Evolutionary conservation across 208 protist species (phyloP).

Genomic region (Kentomonas sorsogonicus): DNA sequence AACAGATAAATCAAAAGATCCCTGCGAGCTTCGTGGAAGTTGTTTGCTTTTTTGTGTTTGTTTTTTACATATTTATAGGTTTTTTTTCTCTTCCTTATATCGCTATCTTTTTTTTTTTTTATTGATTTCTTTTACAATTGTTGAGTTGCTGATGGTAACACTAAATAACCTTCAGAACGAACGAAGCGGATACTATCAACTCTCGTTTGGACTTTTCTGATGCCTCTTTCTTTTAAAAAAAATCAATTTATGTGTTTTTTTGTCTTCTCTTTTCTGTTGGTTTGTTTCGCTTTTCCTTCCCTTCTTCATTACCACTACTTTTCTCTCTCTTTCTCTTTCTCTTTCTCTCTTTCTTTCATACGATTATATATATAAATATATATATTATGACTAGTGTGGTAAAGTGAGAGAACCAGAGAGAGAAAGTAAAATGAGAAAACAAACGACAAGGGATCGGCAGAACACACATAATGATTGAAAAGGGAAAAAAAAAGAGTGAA

Average conservation of each 20-base stretch:
- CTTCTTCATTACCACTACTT: background rate
- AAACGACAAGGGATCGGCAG: too few relatives aligned
- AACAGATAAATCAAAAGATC: background rate
- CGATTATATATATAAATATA: constrained; percentile 5
- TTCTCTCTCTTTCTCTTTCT: background rate
- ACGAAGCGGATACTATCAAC: too few relatives aligned
- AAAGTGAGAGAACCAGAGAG: background rate
- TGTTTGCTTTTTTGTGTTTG: constrained; percentile 3
- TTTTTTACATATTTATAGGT: constrained; percentile 7
- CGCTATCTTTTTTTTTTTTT: constrained; percentile 8
- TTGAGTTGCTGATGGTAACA: constrained; percentile 6
- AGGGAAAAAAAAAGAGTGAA: too few relatives aligned
- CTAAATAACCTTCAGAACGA: too few relatives aligned
- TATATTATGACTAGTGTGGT: constrained; percentile 3
- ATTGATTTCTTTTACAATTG: constrained; percentile 2
- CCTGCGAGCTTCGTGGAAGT: background rate
- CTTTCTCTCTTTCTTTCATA: background rate
- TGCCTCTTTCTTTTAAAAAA: too few relatives aligned
- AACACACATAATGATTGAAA: too few relatives aligned
- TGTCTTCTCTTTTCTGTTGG: constrained; percentile 17
- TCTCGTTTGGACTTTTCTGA: too few relatives aligned
- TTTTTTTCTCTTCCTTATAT: constrained; percentile 1
- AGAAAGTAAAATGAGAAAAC: background rate
- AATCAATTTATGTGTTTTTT: background rate
- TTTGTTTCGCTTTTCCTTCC: constrained; percentile 3